Percentiles rank a stretch among this genome's conserved stretches.
Conservation (phyloP, 2,329 filamentous ascomycete species). For the Aspergillus sp. region DNA sequence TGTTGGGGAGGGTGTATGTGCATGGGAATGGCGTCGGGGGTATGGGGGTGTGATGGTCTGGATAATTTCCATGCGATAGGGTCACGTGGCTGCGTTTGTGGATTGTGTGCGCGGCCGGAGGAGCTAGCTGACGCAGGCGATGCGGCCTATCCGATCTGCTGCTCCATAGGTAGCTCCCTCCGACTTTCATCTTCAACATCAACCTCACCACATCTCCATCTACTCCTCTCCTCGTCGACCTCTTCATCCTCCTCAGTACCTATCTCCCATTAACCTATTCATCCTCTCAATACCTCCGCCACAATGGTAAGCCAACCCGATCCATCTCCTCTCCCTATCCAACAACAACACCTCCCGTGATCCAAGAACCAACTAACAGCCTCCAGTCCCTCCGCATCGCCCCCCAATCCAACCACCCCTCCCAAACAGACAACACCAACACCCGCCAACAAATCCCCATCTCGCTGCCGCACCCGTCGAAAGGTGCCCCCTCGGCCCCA, state of each 20-base stretch:
- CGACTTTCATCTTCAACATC: neutral
- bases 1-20: constrained; percentile 5
- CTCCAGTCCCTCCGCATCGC: constrained; percentile 82
- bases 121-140: constrained; percentile 35
- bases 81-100: constrained; percentile 31
- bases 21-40: neutral
- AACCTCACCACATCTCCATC: constrained; percentile 1
- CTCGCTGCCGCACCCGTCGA: constrained; percentile 54
- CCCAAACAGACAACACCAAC: constrained; percentile 62
- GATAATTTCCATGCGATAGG: constrained; percentile 13
- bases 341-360: too few species aligned
- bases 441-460: constrained; percentile 49
- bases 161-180: constrained; percentile 10
- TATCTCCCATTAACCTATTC: neutral
- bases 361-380: constrained; percentile 3
- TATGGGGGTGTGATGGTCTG: constrained; percentile 5
- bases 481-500: constrained; percentile 82
- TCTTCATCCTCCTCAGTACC: constrained; percentile 7
- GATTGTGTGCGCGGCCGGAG: constrained; percentile 24
- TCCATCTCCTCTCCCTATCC: constrained; percentile 5
- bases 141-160: constrained; percentile 17
- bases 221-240: neutral
- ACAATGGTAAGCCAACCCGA: constrained; percentile 31
- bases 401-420: constrained; percentile 66
- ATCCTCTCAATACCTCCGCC: constrained; percentile 7